A percentile compares a stretch with the other conserved stretches of the same genome.
Conservation (phyloP, 2,329 filamentous ascomycete genomes). For the Cordyceps militaris region DNA sequence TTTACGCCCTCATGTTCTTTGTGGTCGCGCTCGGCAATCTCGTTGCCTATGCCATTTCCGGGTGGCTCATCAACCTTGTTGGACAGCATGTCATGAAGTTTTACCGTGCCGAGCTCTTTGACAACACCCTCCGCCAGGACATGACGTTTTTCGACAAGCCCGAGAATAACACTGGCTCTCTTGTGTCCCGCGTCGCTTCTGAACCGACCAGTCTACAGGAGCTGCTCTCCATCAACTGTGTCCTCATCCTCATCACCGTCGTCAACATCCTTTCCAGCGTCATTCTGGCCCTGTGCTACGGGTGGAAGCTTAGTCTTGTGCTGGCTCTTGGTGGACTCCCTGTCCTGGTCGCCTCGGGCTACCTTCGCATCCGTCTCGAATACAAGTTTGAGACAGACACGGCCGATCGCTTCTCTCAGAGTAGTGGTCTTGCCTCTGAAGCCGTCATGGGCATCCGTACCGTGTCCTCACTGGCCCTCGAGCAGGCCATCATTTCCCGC, state of each 20-base stretch:
- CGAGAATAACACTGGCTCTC: slow-evolving; percentile 31
- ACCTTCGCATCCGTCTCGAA: slow-evolving; percentile 42
- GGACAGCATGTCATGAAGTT: slow-evolving; percentile 28
- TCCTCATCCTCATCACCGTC: slow-evolving; percentile 38
- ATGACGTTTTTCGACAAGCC: slow-evolving; percentile 40
- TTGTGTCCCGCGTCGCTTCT: slow-evolving; percentile 30
- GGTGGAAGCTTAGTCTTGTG: slow-evolving; percentile 45
- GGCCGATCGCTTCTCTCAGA: slow-evolving; percentile 36
- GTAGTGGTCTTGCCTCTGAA: slow-evolving; percentile 43
- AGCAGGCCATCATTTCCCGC: slow-evolving; percentile 32
- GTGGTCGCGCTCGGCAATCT: slow-evolving; percentile 41
- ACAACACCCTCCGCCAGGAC: slow-evolving; percentile 47
- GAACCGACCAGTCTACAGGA: slow-evolving; percentile 43
- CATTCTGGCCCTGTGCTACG: slow-evolving; percentile 37
- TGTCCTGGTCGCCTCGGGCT: slow-evolving; percentile 37
- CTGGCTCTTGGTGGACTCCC: slow-evolving; percentile 40
- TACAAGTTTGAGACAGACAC: slow-evolving; percentile 38
- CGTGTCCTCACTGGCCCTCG: slow-evolving; percentile 39
- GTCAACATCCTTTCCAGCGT: slow-evolving; percentile 39
- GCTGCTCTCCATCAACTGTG: slow-evolving; percentile 41
- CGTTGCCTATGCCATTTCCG: slow-evolving; percentile 34
- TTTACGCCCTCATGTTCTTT: slow-evolving; percentile 51
- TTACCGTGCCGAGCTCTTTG: slow-evolving; percentile 37
- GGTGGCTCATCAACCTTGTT: slow-evolving; percentile 31
- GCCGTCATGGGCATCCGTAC: slow-evolving; percentile 36